Evolutionary conservation across 768 basidiomycete genomes (phyloP).

Genomic region (Tephrocybe sp.): DNA sequence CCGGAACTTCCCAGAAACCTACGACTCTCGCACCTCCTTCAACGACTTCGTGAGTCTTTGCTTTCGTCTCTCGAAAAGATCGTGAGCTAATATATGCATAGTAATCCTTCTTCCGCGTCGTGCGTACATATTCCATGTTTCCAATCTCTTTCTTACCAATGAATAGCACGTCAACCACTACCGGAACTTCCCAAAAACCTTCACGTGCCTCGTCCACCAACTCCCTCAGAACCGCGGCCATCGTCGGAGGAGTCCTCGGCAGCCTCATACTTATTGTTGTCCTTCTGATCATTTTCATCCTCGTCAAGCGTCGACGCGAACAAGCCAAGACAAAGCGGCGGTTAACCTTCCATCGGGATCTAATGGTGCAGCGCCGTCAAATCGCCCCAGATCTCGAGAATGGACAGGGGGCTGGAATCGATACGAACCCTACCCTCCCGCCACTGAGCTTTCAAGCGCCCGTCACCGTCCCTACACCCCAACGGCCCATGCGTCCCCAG

Average conservation of each 20-base stretch:
- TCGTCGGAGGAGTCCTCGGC: conserved; percentile 15
- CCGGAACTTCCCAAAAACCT: background rate
- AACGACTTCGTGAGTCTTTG: background rate
- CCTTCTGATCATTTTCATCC: conserved; percentile 2
- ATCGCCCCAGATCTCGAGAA: conserved; percentile 5
- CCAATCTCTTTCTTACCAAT: background rate
- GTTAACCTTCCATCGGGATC: conserved; percentile 13
- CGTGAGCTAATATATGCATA: background rate
- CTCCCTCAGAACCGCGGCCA: background rate
- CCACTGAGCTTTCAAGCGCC: conserved; percentile 5
- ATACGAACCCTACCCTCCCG: background rate
- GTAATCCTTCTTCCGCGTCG: background rate
- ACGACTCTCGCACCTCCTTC: background rate
- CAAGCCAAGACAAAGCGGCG: background rate
- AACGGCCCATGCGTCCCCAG: background rate
- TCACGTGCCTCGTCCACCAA: background rate
- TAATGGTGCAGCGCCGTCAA: conserved; percentile 13
- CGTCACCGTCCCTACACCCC: background rate
- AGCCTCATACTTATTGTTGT: conserved; percentile 9
- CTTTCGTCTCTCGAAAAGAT: background rate
- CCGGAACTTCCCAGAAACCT: background rate
- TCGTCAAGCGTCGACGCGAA: conserved; percentile 7
- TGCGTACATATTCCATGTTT: background rate
- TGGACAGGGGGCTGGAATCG: background rate
- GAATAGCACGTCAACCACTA: background rate